Evolutionary conservation across 202 grass and related monocot genomes (phyloP), one percentile per base, ranked within the genome.

Genomic region (Elaeis oleifera): DNA sequence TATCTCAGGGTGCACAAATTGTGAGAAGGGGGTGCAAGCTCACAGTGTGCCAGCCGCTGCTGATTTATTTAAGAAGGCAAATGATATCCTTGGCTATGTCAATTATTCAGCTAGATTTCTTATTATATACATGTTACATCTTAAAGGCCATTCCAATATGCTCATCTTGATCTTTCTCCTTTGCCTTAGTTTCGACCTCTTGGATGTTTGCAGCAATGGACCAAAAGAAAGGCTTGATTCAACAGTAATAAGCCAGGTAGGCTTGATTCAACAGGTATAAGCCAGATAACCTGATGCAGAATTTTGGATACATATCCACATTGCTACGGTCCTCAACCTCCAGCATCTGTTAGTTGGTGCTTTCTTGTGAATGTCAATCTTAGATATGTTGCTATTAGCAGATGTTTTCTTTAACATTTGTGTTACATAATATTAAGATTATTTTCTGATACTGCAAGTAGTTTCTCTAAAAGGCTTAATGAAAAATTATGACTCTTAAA

Each of bases 221-320:
- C 88, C 94, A 55, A 99, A 99, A 80, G 85, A 94, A 71, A 99
- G 82, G 60, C 73, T 99, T 65, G 80, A 99, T 63, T 99, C 85
- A 61, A 99, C 94, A 51, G 82, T 94, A 20, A 20, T 20, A 20
- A 20, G 20, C 20, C 20, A 20, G 20, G 20, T 20, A 20, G 20
- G 20, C 20, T 20, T 20, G 20, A 20, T 20, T 20, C 20, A 20
- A 20, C 20, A 20, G 20, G 20, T 57, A 86, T 99, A 69, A 99
- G 94, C 73, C 94, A 99, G 88, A 88, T 99, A 82, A 29, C 18
- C 66, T 8, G 11, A 81, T 50, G 39, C 16, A 50, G 17, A 50
- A 60, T 60, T 2, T 27, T 0, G 13, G 5, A 53, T 18, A 9
- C 26, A 28, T 60, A 31, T 11, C 44, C 8, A 6, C 16, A 9